A percentile compares a stretch with the other conserved stretches of the same genome.
Evolutionary conservation across 106 monocot species (phyloP).

Genomic region (Xerophyta viscosa): DNA sequence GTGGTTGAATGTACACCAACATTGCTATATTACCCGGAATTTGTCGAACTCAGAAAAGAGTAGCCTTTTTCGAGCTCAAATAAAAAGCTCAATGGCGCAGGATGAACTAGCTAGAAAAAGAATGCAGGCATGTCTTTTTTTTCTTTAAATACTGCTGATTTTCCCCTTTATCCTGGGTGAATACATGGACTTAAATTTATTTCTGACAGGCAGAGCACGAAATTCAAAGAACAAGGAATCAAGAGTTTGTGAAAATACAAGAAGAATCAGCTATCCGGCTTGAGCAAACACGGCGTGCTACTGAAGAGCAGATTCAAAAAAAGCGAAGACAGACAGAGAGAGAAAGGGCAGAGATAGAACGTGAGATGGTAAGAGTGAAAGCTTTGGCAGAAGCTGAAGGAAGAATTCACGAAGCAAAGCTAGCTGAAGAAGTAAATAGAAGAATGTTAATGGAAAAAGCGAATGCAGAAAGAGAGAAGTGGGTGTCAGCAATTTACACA

Average conservation of each 20-base stretch:
- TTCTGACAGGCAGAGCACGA: constrained; percentile 76
- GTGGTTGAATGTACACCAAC: too few relatives aligned
- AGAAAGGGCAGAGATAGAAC: constrained; percentile 79
- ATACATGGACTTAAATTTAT: constrained; percentile 4
- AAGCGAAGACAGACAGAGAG: constrained; percentile 77
- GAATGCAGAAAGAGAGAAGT: constrained; percentile 95
- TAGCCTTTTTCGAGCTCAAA: constrained; percentile 87
- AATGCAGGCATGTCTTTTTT: constrained; percentile 56
- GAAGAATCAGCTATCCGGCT: constrained; percentile 84
- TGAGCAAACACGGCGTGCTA: constrained; percentile 80
- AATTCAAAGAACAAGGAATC: constrained; percentile 83
- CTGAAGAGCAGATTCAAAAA: constrained; percentile 90
- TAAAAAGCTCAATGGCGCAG: constrained; percentile 82
- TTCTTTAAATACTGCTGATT: too few relatives aligned
- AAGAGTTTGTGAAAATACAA: constrained; percentile 96
- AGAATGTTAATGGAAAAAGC: constrained; percentile 70
- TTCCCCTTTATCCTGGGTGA: too few relatives aligned
- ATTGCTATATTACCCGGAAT: too few relatives aligned
- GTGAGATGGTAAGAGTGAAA: constrained; percentile 65
- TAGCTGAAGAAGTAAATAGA: constrained; percentile 84
- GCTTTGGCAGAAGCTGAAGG: constrained; percentile 91
- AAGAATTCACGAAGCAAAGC: constrained; percentile 73
- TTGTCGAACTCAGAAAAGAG: too few relatives aligned
- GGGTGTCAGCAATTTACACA: constrained; percentile 88
- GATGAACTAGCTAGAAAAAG: constrained; percentile 88